These are phyloP conservation scores for Syncephalastrum racemosum DNA, from an alignment of 371 early-diverging fungal genomes.

Conservation along the genomic window DNA sequence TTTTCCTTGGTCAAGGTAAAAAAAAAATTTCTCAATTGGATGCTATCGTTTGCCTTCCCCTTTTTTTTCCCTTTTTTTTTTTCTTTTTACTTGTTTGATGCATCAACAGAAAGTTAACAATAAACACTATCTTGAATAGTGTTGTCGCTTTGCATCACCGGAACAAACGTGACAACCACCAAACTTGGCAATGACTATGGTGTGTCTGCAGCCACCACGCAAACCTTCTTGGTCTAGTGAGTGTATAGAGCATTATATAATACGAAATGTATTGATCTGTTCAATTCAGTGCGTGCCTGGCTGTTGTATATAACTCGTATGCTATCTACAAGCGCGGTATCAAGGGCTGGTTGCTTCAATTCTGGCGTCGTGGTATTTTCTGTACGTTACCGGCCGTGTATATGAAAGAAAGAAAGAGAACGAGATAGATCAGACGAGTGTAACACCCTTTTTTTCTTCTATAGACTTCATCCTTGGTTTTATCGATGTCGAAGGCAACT, in stretches of 20 bases:
- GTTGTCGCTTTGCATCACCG: slow-evolving; percentile 70
- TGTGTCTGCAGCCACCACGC: slow-evolving; percentile 60
- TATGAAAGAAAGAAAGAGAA: not conserved
- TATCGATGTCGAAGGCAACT: slow-evolving; percentile 78
- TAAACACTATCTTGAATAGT: slow-evolving; percentile 8
- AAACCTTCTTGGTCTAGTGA: slow-evolving; percentile 63
- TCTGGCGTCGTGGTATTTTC: slow-evolving; percentile 51
- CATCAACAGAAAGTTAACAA: slow-evolving; percentile 2
- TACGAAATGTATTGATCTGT: not conserved
- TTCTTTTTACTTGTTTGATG: not conserved
- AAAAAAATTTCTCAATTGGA: not conserved
- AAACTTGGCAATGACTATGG: slow-evolving; percentile 40
- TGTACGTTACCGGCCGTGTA: slow-evolving; percentile 19
- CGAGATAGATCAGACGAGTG: not conserved
- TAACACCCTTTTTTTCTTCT: not conserved
- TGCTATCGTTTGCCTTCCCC: not conserved
- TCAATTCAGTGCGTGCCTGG: slow-evolving; percentile 39
- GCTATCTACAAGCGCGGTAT: slow-evolving; percentile 54
- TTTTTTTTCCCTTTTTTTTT: slow-evolving; percentile 2
- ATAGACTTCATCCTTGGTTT: slow-evolving; percentile 56
- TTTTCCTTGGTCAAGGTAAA: slow-evolving; percentile 27
- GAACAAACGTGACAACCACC: slow-evolving; percentile 60
- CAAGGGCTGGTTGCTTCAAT: slow-evolving; percentile 47
- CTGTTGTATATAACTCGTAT: slow-evolving; percentile 57
- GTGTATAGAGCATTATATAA: not conserved